Conservation (phyloP, 2,329 filamentous ascomycete genomes). For the Colletotrichum eremochloae region DNA sequence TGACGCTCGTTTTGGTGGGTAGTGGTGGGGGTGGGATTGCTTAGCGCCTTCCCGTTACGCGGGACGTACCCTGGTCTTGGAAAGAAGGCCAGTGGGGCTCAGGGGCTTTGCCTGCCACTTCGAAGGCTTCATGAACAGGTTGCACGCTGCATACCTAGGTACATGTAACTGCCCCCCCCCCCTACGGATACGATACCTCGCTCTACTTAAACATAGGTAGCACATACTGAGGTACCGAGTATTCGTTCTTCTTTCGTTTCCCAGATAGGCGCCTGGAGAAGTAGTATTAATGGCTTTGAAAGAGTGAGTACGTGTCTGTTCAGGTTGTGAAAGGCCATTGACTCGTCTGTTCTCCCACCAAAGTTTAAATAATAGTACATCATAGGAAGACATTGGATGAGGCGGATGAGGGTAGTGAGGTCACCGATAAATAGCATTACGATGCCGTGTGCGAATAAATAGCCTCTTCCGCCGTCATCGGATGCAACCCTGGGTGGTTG, state of each 20-base stretch:
- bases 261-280: not conserved
- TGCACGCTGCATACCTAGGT: not conserved
- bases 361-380: not conserved
- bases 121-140: constrained; percentile 1
- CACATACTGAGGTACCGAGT: no score
- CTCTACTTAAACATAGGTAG: no score
- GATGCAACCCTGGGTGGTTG: not conserved
- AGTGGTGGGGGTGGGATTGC: not conserved
- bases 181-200: no score
- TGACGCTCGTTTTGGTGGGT: not conserved
- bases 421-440: not conserved
- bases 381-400: not conserved
- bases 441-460: no score
- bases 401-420: constrained; percentile 19
- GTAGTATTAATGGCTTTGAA: not conserved
- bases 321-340: not conserved
- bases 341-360: not conserved
- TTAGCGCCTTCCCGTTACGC: constrained; percentile 37
- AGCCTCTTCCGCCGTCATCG: not conserved
- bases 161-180: no score
- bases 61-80: constrained; percentile 38
- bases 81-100: constrained; percentile 24
- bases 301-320: not conserved
- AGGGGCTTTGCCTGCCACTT: constrained; percentile 35
- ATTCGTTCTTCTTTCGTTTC: not conserved